Conservation (phyloP, 1,284 basidiomycete species). For the Flammula alnicola region DNA sequence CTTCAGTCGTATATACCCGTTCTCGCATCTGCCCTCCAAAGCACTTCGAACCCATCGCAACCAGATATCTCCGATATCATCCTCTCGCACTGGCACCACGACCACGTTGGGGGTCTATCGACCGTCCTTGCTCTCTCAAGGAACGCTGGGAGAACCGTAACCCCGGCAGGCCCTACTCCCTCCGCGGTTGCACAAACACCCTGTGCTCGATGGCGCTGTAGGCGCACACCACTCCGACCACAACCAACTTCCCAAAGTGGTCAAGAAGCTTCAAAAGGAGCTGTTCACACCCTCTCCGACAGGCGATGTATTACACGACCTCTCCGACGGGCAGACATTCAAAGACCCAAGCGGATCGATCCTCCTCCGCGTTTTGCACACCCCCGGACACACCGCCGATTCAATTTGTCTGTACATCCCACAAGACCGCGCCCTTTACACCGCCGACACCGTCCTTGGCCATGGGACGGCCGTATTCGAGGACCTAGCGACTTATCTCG, state of each 20-base stretch:
- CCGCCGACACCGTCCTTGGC: conserved; percentile 91
- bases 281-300: conserved; percentile 47
- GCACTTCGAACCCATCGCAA: conserved; percentile 36
- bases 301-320: conserved; percentile 56
- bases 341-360: conserved; percentile 27
- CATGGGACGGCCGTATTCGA: conserved; percentile 92
- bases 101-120: conserved; percentile 84
- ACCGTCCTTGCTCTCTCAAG: conserved; percentile 73
- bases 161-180: conserved; percentile 52
- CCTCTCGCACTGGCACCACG: conserved; percentile 89
- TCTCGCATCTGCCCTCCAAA: conserved; percentile 63
- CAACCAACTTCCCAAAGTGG: conserved; percentile 43
- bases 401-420: conserved; percentile 77
- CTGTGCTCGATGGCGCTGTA: conserved; percentile 31
- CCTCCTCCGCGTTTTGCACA: conserved; percentile 70
- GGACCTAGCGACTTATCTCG: conserved; percentile 78
- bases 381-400: conserved; percentile 92
- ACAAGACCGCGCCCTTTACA: conserved; percentile 75
- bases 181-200: conserved; percentile 77
- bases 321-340: conserved; percentile 60
- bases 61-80: conserved; percentile 83
- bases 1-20: conserved; percentile 69
- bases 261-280: conserved; percentile 47
- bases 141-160: conserved; percentile 58
- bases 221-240: conserved; percentile 27